A percentile compares a stretch with the other conserved stretches of the same genome.
Evolutionary conservation across 805 yeast genomes (phyloP).

Genomic region (Ogataea parapolymorpha): DNA sequence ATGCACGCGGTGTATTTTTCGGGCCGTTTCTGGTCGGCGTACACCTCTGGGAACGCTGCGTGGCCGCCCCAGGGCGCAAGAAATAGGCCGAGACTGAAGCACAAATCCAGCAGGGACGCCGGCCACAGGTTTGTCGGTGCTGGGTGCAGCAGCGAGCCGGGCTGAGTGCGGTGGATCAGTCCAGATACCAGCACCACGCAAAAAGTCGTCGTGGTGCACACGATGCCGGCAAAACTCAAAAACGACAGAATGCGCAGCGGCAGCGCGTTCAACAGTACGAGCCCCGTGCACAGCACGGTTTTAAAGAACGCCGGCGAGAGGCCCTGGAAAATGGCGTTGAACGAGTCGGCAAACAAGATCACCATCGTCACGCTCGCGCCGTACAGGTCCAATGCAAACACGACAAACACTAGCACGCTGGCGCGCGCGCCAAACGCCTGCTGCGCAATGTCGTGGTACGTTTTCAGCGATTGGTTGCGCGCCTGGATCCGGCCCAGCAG

Average conservation of each 20-base stretch:
- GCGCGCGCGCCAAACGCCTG: constrained; percentile 44
- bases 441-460: constrained; percentile 60
- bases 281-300: constrained; percentile 33
- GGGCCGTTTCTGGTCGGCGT: constrained; percentile 70
- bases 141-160: constrained; percentile 69
- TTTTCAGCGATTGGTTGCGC: constrained; percentile 37
- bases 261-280: constrained; percentile 53
- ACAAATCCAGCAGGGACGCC: constrained; percentile 42
- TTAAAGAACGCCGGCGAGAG: constrained; percentile 41
- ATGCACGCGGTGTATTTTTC: constrained; percentile 51
- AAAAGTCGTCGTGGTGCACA: constrained; percentile 66
- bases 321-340: constrained; percentile 45
- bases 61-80: constrained; percentile 88
- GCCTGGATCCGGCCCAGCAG: constrained; percentile 48
- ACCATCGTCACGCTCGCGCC: constrained; percentile 61
- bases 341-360: constrained; percentile 59
- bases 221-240: constrained; percentile 65
- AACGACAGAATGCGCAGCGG: constrained; percentile 73
- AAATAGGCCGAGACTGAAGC: constrained; percentile 62
- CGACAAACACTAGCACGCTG: constrained; percentile 42
- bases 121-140: constrained; percentile 74
- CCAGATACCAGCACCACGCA: constrained; percentile 61
- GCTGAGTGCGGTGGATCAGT: constrained; percentile 51
- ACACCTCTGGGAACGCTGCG: constrained; percentile 72
- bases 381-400: constrained; percentile 54